phyloP scores from a whole-genome alignment of 2,329 filamentous ascomycete genomes.

The Colletotrichum ledebouriae region DNA sequence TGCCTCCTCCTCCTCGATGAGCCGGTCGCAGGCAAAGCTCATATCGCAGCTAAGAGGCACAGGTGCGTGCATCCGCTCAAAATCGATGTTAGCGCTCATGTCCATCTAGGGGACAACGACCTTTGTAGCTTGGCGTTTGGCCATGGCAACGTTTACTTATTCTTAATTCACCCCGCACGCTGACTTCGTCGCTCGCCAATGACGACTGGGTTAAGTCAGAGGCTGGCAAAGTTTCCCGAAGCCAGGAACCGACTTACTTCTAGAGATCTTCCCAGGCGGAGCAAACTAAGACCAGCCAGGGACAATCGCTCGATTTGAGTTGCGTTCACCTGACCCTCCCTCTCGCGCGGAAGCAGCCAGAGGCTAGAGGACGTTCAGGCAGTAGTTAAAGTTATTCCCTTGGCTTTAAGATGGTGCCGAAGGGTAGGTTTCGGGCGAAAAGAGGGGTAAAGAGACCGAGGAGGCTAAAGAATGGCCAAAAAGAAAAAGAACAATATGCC shows the following conservation, averaged over 20 bases:
- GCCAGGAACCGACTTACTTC: conserved; percentile 22
- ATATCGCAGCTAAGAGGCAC: no score
- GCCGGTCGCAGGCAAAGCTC: no score
- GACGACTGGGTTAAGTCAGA: not conserved
- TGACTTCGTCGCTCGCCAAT: not conserved
- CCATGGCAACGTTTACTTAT: not conserved
- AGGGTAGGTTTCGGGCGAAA: conserved; percentile 4
- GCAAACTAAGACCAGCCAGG: not conserved
- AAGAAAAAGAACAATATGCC: not conserved
- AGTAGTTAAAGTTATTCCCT: not conserved
- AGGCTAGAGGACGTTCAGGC: conserved; percentile 1
- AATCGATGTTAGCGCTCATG: no score
- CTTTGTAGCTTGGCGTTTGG: not conserved
- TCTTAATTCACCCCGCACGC: not conserved
- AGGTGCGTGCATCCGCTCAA: no score
- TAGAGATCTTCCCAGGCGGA: not conserved
- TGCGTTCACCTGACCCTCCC: conserved; percentile 9
- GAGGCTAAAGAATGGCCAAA: not conserved
- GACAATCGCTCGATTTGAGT: not conserved
- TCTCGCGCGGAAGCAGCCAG: not conserved
- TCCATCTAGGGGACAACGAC: no score
- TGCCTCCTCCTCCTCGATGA: no score
- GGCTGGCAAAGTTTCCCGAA: conserved; percentile 5
- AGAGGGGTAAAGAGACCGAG: conserved; percentile 25
- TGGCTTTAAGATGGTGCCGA: not conserved